These are phyloP conservation scores for Litsea cubeba DNA, from an alignment of 164 flowering plant genomes.

Conservation along the genomic window DNA sequence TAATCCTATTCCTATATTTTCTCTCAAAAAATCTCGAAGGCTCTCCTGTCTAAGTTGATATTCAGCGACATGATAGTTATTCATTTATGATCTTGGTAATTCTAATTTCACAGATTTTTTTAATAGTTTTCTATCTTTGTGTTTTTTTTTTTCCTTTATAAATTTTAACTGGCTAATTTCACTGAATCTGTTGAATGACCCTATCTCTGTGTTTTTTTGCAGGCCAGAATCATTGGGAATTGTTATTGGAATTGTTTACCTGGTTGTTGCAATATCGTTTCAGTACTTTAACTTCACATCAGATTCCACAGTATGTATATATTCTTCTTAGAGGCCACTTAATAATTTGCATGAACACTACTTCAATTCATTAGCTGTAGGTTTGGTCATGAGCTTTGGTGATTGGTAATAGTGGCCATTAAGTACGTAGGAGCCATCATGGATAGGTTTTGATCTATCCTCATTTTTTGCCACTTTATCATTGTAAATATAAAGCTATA, in stretches of 20 bases:
- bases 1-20: too few relatives aligned
- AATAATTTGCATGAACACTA: neutral
- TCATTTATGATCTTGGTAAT: too few relatives aligned
- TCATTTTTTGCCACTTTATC: neutral
- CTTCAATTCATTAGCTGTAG: neutral
- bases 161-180: too few relatives aligned
- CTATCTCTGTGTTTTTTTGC: slow-evolving; percentile 23
- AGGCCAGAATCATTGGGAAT: slow-evolving; percentile 98
- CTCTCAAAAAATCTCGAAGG: too few relatives aligned
- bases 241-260: slow-evolving; percentile 76
- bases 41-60: too few relatives aligned
- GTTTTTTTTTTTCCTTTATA: too few relatives aligned
- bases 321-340: neutral
- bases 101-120: too few relatives aligned
- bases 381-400: neutral
- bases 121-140: neutral
- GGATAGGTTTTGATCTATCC: neutral
- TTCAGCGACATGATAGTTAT: too few relatives aligned
- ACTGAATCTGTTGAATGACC: too few relatives aligned
- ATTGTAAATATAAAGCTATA: neutral
- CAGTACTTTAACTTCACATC: slow-evolving; percentile 77
- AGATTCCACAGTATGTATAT: slow-evolving; percentile 68
- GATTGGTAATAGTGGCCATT: neutral
- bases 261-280: slow-evolving; percentile 69
- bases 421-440: neutral